phyloP scores from a whole-genome alignment of 75 land plant genomes.

The Gnetum montanum region DNA sequence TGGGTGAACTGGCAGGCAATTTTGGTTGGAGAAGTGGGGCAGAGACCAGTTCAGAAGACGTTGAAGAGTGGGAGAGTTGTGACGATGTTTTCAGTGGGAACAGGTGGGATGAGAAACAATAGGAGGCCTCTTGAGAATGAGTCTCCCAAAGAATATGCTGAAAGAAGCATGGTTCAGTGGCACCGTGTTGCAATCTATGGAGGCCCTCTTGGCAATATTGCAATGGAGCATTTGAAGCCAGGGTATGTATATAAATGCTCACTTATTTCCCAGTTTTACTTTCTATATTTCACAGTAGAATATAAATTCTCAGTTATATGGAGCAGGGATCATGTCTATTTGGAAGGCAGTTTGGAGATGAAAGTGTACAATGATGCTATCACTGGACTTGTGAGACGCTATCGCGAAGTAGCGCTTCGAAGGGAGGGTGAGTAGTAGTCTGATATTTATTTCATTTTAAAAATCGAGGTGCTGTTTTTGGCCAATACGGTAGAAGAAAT shows the following conservation, averaged over 20 bases:
- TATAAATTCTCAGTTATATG: no score
- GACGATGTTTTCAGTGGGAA: constrained; percentile 68
- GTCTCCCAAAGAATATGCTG: constrained; percentile 63
- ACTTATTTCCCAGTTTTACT: no score
- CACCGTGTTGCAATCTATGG: constrained; percentile 76
- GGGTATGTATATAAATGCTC: constrained; percentile 44
- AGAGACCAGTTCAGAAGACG: constrained; percentile 61
- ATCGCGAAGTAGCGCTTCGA: constrained; percentile 76
- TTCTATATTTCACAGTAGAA: no score
- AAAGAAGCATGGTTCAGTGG: constrained; percentile 86
- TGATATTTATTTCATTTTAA: not conserved
- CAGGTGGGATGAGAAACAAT: constrained; percentile 83
- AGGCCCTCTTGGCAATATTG: constrained; percentile 34
- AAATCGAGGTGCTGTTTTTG: not conserved
- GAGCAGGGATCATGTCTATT: constrained; percentile 46
- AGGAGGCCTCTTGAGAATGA: constrained; percentile 72
- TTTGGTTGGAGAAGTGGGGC: constrained; percentile 80
- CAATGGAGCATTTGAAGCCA: constrained; percentile 42
- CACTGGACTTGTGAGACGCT: constrained; percentile 60
- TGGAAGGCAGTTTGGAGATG: constrained; percentile 87
- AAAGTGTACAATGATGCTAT: constrained; percentile 67
- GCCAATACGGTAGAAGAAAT: not conserved
- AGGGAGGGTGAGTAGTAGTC: constrained; percentile 44
- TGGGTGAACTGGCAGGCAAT: constrained; percentile 45
- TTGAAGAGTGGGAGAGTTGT: constrained; percentile 55